Evolutionary conservation across 2,329 filamentous ascomycete genomes (phyloP).

Genomic region (Penicillium sclerotigenum): DNA sequence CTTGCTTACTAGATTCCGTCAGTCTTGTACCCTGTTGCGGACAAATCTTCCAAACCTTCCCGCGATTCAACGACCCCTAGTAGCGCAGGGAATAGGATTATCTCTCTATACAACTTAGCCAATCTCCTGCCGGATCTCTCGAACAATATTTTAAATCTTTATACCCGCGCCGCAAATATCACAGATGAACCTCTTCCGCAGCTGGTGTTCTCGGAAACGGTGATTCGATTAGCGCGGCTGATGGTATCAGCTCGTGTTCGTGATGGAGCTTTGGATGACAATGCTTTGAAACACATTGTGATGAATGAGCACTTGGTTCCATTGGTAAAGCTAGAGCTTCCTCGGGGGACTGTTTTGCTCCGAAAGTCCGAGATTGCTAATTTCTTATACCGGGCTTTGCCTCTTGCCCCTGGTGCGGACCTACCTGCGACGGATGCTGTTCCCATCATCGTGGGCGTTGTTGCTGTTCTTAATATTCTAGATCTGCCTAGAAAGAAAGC

Average conservation of each 20-base stretch:
- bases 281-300: conserved; percentile 60
- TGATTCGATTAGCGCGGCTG: conserved; percentile 54
- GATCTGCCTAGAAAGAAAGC: conserved; percentile 86
- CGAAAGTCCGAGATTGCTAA: conserved; percentile 61
- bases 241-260: conserved; percentile 51
- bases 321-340: conserved; percentile 34
- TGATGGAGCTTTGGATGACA: conserved; percentile 51
- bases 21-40: conserved; percentile 51
- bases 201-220: conserved; percentile 55
- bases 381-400: conserved; percentile 67
- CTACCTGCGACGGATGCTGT: conserved; percentile 73
- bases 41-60: conserved; percentile 49
- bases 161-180: conserved; percentile 52
- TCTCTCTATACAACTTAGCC: conserved; percentile 50
- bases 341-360: conserved; percentile 45
- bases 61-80: conserved; percentile 38
- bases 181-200: conserved; percentile 53
- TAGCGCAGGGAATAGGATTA: conserved; percentile 47
- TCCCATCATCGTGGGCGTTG: conserved; percentile 78
- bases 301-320: conserved; percentile 44
- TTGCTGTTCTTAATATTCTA: conserved; percentile 75
- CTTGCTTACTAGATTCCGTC: conserved; percentile 47
- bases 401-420: conserved; percentile 57
- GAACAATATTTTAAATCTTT: conserved; percentile 56
- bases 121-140: conserved; percentile 55